Evolutionary conservation across 768 basidiomycete species (phyloP), one percentile per base, ranked within the genome.

Genomic region (Leccinum truebloodii): DNA sequence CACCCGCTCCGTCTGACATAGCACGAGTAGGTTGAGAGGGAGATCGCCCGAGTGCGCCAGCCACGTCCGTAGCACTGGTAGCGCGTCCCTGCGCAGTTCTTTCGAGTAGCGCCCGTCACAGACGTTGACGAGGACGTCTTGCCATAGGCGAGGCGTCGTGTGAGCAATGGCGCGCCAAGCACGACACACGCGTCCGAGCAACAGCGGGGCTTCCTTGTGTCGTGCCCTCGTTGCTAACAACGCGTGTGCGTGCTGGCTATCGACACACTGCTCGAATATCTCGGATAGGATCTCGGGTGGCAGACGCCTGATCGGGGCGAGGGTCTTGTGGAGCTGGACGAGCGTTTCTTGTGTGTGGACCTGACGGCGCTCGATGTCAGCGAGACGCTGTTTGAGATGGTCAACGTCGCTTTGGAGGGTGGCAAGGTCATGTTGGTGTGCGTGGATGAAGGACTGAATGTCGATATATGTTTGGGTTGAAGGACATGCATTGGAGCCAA

Each of bases 131-230:
- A 56, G 53, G 24, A 71, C 34, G 52, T 67, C 61, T 10, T 51
- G 62, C 74, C 74, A 75, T 1, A 75, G 54, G 16, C 56, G 55
- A 22, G 74, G 74, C 1, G 74, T 75, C 13, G 66, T 56, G 3
- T 64, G 61, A 1, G 63, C 59, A 3, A 74, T 57, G 9, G 56
- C 59, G 8, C 73, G 67, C 73, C 74, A 75, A 0, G 61, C 22
- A 53, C 67, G 66, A 49, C 74, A 75, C 20, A 75, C 68, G 0
- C 70, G 70, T 4, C 69, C 70, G 6, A 75, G 69, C 2, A 73
- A 35, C 32, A 75, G n/a, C 1, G 73, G 74, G 0, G 69, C 68
- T 9, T 58, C 60, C 44, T 22, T 59, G 57, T 12, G 14, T 37
- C 64, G 57, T 18, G 55, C 22, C 0, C 44, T 35, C 30, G 20